Percentiles rank a stretch among this genome's conserved stretches.
These are phyloP conservation scores for Microcyclosporella mali DNA, from an alignment of 2,329 filamentous ascomycete species.

Conservation along the genomic window DNA sequence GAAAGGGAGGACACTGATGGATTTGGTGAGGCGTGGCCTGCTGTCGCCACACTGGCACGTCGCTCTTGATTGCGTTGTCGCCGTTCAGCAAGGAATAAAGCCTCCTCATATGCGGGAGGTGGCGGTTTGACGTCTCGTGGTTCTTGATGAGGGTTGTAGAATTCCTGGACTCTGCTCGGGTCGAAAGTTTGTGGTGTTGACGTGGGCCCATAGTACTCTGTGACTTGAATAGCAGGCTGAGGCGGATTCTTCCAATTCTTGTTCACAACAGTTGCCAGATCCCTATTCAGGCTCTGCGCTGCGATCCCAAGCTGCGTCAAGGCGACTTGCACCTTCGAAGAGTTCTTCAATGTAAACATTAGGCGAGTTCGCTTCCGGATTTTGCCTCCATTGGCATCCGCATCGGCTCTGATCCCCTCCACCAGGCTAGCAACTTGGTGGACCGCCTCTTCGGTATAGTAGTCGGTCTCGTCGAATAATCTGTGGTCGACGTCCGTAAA, in stretches of 20 bases:
- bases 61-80: background rate
- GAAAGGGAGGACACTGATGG: too few species aligned
- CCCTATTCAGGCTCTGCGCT: constrained; percentile 1
- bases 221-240: background rate
- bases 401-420: constrained; percentile 12
- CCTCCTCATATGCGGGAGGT: background rate
- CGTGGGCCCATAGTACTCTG: too few species aligned
- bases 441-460: constrained; percentile 10
- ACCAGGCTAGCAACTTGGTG: constrained; percentile 11
- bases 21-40: background rate
- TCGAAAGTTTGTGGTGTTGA: too few species aligned
- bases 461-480: constrained; percentile 9
- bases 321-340: constrained; percentile 9
- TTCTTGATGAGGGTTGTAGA: too few species aligned
- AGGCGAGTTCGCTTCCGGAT: constrained; percentile 8
- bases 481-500: constrained; percentile 10
- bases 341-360: constrained; percentile 13
- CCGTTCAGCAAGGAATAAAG: background rate
- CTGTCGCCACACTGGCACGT: background rate
- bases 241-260: background rate
- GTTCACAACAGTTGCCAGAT: background rate
- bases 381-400: constrained; percentile 7
- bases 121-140: background rate
- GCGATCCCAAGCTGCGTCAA: constrained; percentile 13
- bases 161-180: too few species aligned